Evolutionary conservation across 2,329 filamentous ascomycete genomes (phyloP).

Genomic region (Clarireedia monteithiana): DNA sequence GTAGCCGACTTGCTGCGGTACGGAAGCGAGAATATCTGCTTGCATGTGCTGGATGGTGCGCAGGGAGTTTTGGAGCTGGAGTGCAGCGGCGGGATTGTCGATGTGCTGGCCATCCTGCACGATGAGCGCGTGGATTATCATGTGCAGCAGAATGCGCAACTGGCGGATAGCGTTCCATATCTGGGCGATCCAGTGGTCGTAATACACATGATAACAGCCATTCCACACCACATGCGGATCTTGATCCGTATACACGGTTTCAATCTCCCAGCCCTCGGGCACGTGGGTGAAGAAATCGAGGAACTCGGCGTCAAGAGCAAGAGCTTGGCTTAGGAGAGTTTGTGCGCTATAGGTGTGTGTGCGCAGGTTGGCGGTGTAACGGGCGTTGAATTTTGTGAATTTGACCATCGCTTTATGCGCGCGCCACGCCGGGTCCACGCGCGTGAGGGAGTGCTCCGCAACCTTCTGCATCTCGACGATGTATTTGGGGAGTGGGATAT

Average conservation of each 20-base stretch:
- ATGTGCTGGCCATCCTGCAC: conserved; percentile 10
- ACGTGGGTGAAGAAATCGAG: conserved; percentile 9
- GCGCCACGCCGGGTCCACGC: conserved; percentile 35
- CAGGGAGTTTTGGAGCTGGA: conserved; percentile 8
- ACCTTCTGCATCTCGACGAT: conserved; percentile 40
- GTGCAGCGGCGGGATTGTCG: conserved; percentile 2
- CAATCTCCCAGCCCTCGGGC: conserved; percentile 18
- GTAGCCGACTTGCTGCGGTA: conserved; percentile 19
- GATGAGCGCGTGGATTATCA: conserved; percentile 19
- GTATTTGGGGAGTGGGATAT: conserved; percentile 39
- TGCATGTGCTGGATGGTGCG: conserved; percentile 15
- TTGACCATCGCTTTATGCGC: conserved; percentile 35
- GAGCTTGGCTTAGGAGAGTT: conserved; percentile 14
- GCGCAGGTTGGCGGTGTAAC: neutral
- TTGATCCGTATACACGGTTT: conserved; percentile 18
- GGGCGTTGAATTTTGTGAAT: conserved; percentile 18
- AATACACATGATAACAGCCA: conserved; percentile 24
- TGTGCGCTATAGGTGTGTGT: neutral
- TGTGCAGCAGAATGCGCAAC: conserved; percentile 21
- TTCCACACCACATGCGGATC: conserved; percentile 22
- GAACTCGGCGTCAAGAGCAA: conserved; percentile 22
- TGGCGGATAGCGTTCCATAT: conserved; percentile 24
- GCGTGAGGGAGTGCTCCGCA: conserved; percentile 32
- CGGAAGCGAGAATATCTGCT: conserved; percentile 22
- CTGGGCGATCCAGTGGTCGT: conserved; percentile 22